phyloP scores from a whole-genome alignment of 2,329 filamentous ascomycete genomes.

The Apiospora arundinis region DNA sequence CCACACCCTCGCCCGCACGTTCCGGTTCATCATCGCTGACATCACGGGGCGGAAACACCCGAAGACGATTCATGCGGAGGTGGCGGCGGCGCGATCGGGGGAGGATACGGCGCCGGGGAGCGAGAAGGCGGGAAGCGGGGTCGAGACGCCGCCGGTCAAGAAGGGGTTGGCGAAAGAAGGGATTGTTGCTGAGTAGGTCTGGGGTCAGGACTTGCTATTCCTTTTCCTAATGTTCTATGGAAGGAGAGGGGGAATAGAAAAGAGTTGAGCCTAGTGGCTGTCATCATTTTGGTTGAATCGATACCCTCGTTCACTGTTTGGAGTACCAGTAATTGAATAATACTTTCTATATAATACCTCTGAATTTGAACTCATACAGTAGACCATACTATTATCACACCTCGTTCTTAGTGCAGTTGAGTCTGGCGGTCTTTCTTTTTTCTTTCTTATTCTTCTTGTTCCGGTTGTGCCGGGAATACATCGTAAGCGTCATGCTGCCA shows the following conservation, averaged over 20 bases:
- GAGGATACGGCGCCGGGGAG: constrained; percentile 13
- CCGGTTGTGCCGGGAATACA: too few relatives aligned
- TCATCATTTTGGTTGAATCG: neutral
- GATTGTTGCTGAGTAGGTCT: neutral
- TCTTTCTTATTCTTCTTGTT: too few relatives aligned
- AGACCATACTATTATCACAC: neutral
- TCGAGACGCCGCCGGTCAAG: constrained; percentile 33
- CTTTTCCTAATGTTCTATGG: too few relatives aligned
- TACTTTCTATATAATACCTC: neutral
- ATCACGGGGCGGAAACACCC: constrained; percentile 52
- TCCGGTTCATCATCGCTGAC: constrained; percentile 62
- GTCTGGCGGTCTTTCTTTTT: too few relatives aligned
- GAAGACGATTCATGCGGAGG: constrained; percentile 37
- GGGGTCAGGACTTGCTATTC: neutral
- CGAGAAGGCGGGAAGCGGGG: constrained; percentile 30
- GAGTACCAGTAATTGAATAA: neutral
- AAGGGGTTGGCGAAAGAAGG: constrained; percentile 32
- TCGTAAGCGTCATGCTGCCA: too few relatives aligned
- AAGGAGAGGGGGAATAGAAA: too few relatives aligned
- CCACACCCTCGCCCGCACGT: constrained; percentile 57
- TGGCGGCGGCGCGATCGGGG: constrained; percentile 24
- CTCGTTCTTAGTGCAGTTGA: neutral
- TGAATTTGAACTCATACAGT: neutral
- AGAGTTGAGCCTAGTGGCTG: too few relatives aligned
- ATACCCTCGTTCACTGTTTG: neutral